Evolutionary conservation across 1,139 yeast genomes (phyloP).

Genomic region (Candida sanyaensis): DNA sequence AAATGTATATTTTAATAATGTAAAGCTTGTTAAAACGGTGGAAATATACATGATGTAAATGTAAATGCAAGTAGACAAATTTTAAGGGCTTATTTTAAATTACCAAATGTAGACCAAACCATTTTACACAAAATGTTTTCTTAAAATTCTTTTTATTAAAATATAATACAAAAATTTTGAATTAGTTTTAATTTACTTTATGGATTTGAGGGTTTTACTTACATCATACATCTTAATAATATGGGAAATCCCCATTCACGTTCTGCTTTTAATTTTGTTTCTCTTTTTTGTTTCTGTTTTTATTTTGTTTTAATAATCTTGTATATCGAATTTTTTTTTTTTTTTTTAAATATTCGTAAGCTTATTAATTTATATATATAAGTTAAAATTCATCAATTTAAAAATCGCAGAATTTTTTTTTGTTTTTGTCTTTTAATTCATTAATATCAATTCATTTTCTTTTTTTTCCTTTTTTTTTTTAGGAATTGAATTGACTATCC

Average conservation of each 20-base stretch:
- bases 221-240: not conserved
- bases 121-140: not conserved
- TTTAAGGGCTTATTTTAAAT: not conserved
- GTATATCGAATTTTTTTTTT: too few relatives aligned
- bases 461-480: too few relatives aligned
- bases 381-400: too few relatives aligned
- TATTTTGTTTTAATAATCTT: not conserved
- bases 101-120: constrained; percentile 2
- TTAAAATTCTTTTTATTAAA: too few relatives aligned
- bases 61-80: not conserved
- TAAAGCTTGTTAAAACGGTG: not conserved
- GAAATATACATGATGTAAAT: not conserved
- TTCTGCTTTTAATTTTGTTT: not conserved
- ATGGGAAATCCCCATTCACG: not conserved
- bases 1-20: not conserved
- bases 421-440: too few relatives aligned
- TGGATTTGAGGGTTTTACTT: constrained; percentile 1
- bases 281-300: not conserved
- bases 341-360: too few relatives aligned
- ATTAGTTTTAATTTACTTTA: not conserved
- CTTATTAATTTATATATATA: not conserved
- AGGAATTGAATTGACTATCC: too few relatives aligned
- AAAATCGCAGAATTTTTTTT: too few relatives aligned
- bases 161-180: too few relatives aligned
- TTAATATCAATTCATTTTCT: too few relatives aligned